phyloP scores from a whole-genome alignment of 257 asterid genomes.

The Orobanche coerulescens region DNA sequence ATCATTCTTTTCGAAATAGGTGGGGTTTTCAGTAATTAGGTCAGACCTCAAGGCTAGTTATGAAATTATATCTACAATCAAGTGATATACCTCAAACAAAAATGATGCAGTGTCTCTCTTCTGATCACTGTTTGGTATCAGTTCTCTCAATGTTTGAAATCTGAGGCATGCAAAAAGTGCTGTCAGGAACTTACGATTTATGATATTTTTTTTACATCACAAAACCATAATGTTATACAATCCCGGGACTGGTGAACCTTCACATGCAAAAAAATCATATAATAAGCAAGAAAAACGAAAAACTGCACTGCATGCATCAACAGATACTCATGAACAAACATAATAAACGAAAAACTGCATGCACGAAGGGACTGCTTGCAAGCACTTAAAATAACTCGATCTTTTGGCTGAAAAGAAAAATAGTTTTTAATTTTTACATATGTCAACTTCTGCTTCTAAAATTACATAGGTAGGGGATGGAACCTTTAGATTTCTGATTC shows the following conservation, averaged over 20 bases:
- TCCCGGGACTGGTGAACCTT: background rate
- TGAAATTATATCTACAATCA: background rate
- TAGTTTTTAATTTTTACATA: background rate
- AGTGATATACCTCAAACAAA: constrained; percentile 55
- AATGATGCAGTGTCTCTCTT: constrained; percentile 93
- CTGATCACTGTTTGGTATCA: constrained; percentile 80
- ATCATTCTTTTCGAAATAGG: background rate
- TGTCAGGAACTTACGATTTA: background rate
- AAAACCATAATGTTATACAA: background rate
- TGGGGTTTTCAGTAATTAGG: background rate
- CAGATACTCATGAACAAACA: background rate
- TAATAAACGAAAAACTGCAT: background rate
- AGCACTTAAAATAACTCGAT: too few species aligned
- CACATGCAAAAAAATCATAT: too few species aligned
- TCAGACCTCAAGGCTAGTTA: background rate
- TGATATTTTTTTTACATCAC: background rate
- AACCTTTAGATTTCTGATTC: background rate
- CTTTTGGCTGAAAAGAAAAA: background rate
- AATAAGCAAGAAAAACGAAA: too few species aligned
- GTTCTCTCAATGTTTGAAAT: constrained; percentile 77
- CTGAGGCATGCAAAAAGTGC: constrained; percentile 32
- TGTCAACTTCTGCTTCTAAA: background rate
- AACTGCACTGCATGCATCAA: too few species aligned
- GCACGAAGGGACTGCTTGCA: background rate
- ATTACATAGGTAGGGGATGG: background rate